A percentile compares a stretch with the other conserved stretches of the same genome.
Conservation (phyloP, 2,329 filamentous ascomycete genomes). For the Xylariales sp. region DNA sequence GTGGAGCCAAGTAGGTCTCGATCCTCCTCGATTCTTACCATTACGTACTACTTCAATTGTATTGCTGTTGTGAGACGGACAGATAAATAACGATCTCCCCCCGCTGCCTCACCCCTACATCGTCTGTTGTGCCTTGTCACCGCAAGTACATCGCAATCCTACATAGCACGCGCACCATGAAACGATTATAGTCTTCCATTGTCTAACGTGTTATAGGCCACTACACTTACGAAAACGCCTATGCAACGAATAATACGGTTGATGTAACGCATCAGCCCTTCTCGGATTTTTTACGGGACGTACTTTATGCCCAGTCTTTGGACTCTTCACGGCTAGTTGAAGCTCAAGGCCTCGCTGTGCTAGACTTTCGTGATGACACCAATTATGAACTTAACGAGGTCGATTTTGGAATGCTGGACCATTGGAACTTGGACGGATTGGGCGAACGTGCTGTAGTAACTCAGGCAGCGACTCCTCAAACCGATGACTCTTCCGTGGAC, state of each 20-base stretch:
- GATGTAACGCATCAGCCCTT: conserved; percentile 57
- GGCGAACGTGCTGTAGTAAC: conserved; percentile 44
- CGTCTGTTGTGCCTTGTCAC: neutral
- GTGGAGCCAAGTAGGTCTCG: conserved; percentile 46
- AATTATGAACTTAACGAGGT: conserved; percentile 64
- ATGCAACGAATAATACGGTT: conserved; percentile 36
- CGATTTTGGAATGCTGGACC: conserved; percentile 63
- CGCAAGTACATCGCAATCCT: conserved; percentile 6
- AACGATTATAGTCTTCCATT: conserved; percentile 1
- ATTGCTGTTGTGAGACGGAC: neutral
- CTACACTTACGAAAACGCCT: conserved; percentile 34
- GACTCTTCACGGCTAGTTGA: conserved; percentile 53
- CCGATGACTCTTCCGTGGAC: conserved; percentile 55
- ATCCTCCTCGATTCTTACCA: conserved; percentile 6
- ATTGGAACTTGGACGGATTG: conserved; percentile 59
- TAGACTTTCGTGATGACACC: conserved; percentile 63
- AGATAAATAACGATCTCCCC: neutral
- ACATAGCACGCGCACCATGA: neutral
- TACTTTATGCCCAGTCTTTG: conserved; percentile 61
- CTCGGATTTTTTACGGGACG: conserved; percentile 62
- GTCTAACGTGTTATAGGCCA: conserved; percentile 33
- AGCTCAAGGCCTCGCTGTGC: conserved; percentile 56
- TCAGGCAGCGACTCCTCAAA: conserved; percentile 45
- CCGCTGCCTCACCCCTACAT: neutral
- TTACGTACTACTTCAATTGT: neutral